Evolutionary conservation across 2,329 filamentous ascomycete species (phyloP).

Genomic region (Aspergillus fischeri): DNA sequence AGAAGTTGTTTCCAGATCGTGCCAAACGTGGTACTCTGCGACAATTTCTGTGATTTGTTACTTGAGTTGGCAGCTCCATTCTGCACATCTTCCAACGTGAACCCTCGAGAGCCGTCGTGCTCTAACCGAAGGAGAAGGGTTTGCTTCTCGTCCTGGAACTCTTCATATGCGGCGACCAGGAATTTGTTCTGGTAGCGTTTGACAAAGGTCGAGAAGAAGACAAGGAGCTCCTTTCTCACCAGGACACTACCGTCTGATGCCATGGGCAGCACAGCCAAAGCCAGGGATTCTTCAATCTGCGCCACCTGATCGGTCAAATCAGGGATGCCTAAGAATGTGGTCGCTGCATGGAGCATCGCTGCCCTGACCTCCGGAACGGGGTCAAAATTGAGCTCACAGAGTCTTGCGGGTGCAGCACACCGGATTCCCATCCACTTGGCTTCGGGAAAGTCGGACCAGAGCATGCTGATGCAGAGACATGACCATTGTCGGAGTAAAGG

Average conservation of each 20-base stretch:
- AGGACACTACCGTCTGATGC: constrained; percentile 89
- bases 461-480: constrained; percentile 88
- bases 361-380: constrained; percentile 88
- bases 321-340: constrained; percentile 88
- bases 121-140: constrained; percentile 55
- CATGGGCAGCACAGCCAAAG: constrained; percentile 85
- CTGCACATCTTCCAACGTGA: constrained; percentile 15
- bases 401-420: constrained; percentile 74
- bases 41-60: constrained; percentile 38
- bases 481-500: constrained; percentile 91
- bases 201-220: constrained; percentile 91
- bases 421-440: constrained; percentile 96
- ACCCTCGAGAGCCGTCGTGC: constrained; percentile 19
- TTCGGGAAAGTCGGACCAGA: constrained; percentile 87
- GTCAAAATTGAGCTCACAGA: constrained; percentile 78
- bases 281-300: constrained; percentile 84
- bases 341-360: constrained; percentile 88
- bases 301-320: constrained; percentile 88
- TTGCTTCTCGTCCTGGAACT: constrained; percentile 77
- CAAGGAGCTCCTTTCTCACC: constrained; percentile 86
- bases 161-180: constrained; percentile 85
- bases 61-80: constrained; percentile 22
- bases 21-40: constrained; percentile 86
- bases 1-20: constrained; percentile 92
- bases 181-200: constrained; percentile 90